Percentiles rank a stretch among this genome's conserved stretches.
Conservation (phyloP, 2,329 filamentous ascomycete species). For the Aspergillus candidus region DNA sequence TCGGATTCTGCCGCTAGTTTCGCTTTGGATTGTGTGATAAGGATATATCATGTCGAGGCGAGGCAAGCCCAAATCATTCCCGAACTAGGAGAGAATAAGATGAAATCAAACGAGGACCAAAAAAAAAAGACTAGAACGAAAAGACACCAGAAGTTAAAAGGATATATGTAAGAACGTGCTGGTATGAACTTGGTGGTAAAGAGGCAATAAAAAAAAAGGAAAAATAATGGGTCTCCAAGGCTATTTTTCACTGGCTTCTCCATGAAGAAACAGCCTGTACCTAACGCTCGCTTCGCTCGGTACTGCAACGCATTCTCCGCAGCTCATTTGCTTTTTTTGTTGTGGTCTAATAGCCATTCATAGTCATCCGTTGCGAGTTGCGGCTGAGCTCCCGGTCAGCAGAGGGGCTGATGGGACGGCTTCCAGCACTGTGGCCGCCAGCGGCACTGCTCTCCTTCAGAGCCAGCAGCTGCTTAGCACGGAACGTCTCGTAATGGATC, state of each 20-base stretch:
- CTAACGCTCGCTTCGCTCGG: constrained; percentile 16
- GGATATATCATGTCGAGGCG: constrained; percentile 22
- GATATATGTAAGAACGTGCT: constrained; percentile 36
- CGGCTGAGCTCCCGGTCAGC: constrained; percentile 95
- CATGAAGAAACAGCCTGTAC: constrained; percentile 12
- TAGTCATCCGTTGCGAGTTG: constrained; percentile 93
- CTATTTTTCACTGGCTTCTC: constrained; percentile 13
- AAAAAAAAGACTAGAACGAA: constrained; percentile 15
- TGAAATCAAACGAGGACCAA: constrained; percentile 11
- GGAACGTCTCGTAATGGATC: constrained; percentile 99
- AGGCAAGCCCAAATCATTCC: constrained; percentile 18
- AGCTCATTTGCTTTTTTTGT: constrained; percentile 1
- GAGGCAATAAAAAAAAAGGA: constrained; percentile 9
- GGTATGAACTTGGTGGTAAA: constrained; percentile 22
- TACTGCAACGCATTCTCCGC: constrained; percentile 12
- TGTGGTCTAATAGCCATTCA: constrained; percentile 84
- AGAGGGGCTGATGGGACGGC: constrained; percentile 89
- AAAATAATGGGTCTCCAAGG: constrained; percentile 11
- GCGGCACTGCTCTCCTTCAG: constrained; percentile 96
- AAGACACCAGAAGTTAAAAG: constrained; percentile 26
- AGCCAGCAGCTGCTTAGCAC: constrained; percentile 94
- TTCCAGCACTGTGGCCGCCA: constrained; percentile 60
- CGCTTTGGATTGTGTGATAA: constrained; percentile 21
- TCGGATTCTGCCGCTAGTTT: constrained; percentile 24
- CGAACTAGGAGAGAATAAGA: constrained; percentile 12